Percentiles rank a stretch among this genome's conserved stretches.
phyloP scores from a whole-genome alignment of 2,329 filamentous ascomycete species.

The Colletotrichum sp. region DNA sequence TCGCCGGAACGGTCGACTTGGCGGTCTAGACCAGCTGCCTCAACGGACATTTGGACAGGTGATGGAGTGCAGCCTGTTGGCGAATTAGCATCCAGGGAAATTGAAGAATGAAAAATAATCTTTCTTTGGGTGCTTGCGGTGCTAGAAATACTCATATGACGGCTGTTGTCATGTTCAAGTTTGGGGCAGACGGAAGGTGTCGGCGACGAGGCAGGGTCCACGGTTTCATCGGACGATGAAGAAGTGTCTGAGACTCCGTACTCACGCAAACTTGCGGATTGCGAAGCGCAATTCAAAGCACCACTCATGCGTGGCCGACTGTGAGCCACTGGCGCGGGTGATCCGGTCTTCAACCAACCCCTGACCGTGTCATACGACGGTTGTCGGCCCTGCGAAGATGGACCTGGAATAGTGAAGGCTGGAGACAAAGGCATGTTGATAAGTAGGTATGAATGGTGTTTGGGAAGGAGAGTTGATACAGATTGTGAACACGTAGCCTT shows the following conservation, averaged over 20 bases:
- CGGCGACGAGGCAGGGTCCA: fast-evolving
- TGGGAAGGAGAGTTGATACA: background rate
- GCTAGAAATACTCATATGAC: background rate
- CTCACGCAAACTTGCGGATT: background rate
- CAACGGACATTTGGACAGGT: background rate
- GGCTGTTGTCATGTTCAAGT: background rate
- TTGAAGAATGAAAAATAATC: fast-evolving
- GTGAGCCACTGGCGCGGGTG: background rate
- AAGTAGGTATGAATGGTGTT: fast-evolving
- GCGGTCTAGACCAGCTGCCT: background rate
- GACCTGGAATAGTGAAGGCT: background rate
- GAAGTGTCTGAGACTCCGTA: background rate
- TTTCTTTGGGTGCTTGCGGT: background rate
- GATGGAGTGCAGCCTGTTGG: fast-evolving
- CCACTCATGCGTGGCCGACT: background rate
- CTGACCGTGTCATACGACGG: background rate
- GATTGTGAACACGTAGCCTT: fast-evolving
- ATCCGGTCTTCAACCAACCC: background rate
- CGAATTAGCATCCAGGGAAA: background rate
- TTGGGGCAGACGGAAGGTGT: background rate
- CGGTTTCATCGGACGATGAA: background rate
- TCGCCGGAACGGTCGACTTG: background rate
- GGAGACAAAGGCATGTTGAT: background rate
- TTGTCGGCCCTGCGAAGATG: background rate
- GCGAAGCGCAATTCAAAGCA: background rate